These are phyloP conservation scores for Taxawa tesnikishii DNA, from an alignment of 2,329 filamentous ascomycete genomes.

Conservation along the genomic window DNA sequence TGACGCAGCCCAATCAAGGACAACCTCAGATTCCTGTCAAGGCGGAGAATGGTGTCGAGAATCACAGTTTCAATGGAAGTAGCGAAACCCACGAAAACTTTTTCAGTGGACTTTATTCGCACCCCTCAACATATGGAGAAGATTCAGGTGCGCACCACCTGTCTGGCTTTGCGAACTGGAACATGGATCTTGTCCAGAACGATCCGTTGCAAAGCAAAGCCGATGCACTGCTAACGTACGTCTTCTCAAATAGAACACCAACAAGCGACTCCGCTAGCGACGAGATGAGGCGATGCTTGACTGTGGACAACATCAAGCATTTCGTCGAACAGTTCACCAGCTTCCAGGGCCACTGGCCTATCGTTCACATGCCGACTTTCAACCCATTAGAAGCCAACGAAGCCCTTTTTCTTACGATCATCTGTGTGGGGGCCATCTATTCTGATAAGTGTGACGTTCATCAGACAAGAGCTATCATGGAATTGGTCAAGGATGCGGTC, in stretches of 20 bases:
- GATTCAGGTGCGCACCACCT: conserved; percentile 17
- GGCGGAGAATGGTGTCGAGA: conserved; percentile 29
- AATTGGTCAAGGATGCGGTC: conserved; percentile 47
- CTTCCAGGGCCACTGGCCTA: conserved; percentile 61
- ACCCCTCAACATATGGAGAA: conserved; percentile 21
- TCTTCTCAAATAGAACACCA: conserved; percentile 8
- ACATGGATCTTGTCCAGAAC: conserved; percentile 18
- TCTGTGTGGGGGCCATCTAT: conserved; percentile 64
- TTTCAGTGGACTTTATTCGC: conserved; percentile 36
- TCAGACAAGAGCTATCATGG: conserved; percentile 57
- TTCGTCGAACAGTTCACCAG: conserved; percentile 61
- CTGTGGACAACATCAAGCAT: conserved; percentile 55
- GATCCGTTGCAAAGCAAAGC: conserved; percentile 35
- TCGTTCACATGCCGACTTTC: conserved; percentile 62
- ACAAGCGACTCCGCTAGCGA: conserved; percentile 8
- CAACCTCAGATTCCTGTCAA: conserved; percentile 30
- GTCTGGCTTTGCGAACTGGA: conserved; percentile 27
- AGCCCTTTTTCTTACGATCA: conserved; percentile 56
- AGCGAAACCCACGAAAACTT: conserved; percentile 33
- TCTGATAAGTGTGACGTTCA: conserved; percentile 48
- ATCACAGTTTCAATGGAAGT: conserved; percentile 23
- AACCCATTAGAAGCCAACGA: conserved; percentile 53
- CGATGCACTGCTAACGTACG: conserved; percentile 32
- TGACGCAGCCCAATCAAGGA: conserved; percentile 12
- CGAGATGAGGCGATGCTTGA: conserved; percentile 37